Evolutionary conservation across 345 rosid genomes (phyloP).

Genomic region (Eucalyptus tenuipes): DNA sequence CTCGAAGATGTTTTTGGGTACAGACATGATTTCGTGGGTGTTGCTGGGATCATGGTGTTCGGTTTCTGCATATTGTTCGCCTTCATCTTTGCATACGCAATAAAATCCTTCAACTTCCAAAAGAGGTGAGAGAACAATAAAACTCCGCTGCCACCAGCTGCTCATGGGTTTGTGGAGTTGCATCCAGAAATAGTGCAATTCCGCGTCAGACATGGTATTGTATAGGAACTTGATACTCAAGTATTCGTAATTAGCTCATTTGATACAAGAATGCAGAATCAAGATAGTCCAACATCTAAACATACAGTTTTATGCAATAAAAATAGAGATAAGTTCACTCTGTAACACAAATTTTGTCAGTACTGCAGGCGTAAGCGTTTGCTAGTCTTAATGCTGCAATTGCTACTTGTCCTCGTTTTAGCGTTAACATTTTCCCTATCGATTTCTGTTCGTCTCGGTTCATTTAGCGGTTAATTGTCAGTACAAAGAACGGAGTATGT

Average conservation of each 20-base stretch:
- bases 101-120: constrained; percentile 83
- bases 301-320: not conserved
- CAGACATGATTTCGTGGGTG: constrained; percentile 64
- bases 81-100: constrained; percentile 65
- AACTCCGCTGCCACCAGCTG: not conserved
- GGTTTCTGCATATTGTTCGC: constrained; percentile 60
- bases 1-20: constrained; percentile 54
- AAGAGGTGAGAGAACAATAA: constrained; percentile 38
- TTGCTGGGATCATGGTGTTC: constrained; percentile 65
- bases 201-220: not conserved
- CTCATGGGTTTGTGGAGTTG: not conserved
- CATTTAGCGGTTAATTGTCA: not conserved
- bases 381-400: not conserved
- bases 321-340: not conserved
- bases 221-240: not conserved
- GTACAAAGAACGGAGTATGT: not conserved
- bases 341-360: not conserved
- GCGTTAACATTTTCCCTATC: not conserved
- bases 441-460: not conserved
- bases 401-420: not conserved
- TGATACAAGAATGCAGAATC: not conserved
- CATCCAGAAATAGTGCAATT: not conserved
- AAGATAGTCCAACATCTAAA: not conserved
- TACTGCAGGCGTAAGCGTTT: not conserved
- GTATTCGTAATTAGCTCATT: not conserved